Conservation (phyloP, 2,329 filamentous ascomycete genomes). For the Plectosphaerella sp. region DNA sequence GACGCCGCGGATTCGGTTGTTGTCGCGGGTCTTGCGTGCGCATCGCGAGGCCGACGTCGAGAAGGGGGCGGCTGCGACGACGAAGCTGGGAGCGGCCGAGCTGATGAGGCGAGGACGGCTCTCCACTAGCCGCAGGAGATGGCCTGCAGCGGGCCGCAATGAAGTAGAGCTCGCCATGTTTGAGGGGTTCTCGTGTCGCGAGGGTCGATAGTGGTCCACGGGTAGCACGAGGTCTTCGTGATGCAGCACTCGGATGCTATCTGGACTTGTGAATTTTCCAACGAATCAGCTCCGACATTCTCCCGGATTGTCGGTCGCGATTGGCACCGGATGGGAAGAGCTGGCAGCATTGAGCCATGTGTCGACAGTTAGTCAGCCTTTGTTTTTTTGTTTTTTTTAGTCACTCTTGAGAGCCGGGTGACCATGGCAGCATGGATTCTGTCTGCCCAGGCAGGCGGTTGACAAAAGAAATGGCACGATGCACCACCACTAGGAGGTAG, state of each 20-base stretch:
- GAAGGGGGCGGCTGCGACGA: slow-evolving; percentile 28
- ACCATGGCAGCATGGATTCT: no score
- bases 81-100: neutral
- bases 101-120: slow-evolving; percentile 2
- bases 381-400: no score
- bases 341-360: no score
- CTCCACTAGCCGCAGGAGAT: slow-evolving; percentile 16
- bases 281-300: neutral
- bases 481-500: no score
- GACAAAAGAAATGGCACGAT: no score
- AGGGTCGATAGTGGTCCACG: neutral
- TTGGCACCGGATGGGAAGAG: no score
- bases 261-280: neutral
- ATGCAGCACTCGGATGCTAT: neutral
- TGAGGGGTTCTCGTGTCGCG: slow-evolving; percentile 5
- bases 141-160: slow-evolving; percentile 23
- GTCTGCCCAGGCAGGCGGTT: no score
- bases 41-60: slow-evolving; percentile 51
- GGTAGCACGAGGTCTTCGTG: neutral
- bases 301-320: no score
- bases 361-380: no score
- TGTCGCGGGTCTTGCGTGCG: slow-evolving; percentile 59
- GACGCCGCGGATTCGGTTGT: slow-evolving; percentile 75
- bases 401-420: no score
- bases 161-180: slow-evolving; percentile 23